Base-by-base conservation (phyloP, 441 rosid species). In the Euphorbia schlechtendalii region DNA sequence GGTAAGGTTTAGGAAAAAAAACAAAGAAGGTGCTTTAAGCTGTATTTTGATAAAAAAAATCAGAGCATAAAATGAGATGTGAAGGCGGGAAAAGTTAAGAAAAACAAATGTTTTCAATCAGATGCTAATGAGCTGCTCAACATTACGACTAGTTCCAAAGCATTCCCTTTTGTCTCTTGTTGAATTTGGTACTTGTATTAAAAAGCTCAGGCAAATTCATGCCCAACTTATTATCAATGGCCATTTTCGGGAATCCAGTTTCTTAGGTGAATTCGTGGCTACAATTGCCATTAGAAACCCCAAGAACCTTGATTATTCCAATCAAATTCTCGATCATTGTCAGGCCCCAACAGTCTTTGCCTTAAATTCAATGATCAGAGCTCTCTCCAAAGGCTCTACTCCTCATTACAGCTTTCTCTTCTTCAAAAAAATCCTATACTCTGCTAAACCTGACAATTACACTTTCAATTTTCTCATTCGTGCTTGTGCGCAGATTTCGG, bases 301-400 rank as follows among this genome's bases (percentile, higher is more conserved):
- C 40, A 65, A 11, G 3, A 69, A 84, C 66, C 59, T 83, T 64
- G 63, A 58, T 3, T 82, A 86, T 58, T 81, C 82, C 22, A 43
- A 65, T 58, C 78, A 56, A 56, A 63, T 86, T 62, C 79, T 86
- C 15, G 75, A 78, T 34, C 78, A 71, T 32, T 86, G 84, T 45
- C 22, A 63, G 32, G 48, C 48, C 21, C 87, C 87, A 24, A 82
- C 84, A 27, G 62, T 84, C 56, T 86, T 82, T 64, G 69, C 81
- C 59, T 78, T 82, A 48, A 86, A 86, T 57, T 75, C 87, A 56
- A 73, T 86, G 79, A 84, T 82, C 73, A 71, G 89, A 72, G 87
- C 78, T 21, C 78, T 80, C 70, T 84, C 81, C 70, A 82, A 74
- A 54, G 36, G 79, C 78, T 68, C 70, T 30, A 64, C 70, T 32